These are phyloP conservation scores for Mucor ambiguus DNA, from an alignment of 371 early-diverging fungal species.

Conservation along the genomic window DNA sequence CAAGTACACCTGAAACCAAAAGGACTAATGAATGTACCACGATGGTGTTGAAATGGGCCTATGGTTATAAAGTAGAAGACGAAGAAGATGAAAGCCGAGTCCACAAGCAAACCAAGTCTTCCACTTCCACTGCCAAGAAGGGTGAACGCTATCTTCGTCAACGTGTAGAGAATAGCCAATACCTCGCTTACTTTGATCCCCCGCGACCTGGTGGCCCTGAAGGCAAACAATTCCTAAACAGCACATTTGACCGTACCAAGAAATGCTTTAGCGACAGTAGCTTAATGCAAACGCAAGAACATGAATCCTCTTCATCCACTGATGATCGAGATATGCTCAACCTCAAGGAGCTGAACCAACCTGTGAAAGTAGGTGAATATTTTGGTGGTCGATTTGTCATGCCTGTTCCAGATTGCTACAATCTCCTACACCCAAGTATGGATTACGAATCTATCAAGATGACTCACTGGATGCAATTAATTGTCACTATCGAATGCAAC, in stretches of 20 bases:
- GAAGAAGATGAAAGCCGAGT: constrained; percentile 7
- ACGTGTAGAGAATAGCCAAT: not conserved
- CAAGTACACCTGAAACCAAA: constrained; percentile 20
- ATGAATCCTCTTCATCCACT: not conserved
- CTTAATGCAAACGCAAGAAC: not conserved
- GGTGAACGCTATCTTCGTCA: constrained; percentile 8
- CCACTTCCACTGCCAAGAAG: not conserved
- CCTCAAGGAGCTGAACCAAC: constrained; percentile 36
- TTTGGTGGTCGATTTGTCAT: constrained; percentile 44
- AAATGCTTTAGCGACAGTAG: not conserved
- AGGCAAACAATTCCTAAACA: constrained; percentile 7
- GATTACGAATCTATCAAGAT: constrained; percentile 30
- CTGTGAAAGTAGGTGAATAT: constrained; percentile 32
- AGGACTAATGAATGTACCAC: constrained; percentile 16
- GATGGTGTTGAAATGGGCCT: constrained; percentile 45
- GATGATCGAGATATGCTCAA: constrained; percentile 21
- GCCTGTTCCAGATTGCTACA: constrained; percentile 40
- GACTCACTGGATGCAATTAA: constrained; percentile 36
- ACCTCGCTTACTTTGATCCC: constrained; percentile 17
- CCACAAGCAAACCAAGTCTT: not conserved
- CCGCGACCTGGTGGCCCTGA: constrained; percentile 9
- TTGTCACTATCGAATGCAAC: constrained; percentile 29
- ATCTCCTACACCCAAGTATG: constrained; percentile 37
- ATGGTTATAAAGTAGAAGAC: constrained; percentile 30
- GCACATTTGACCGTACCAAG: not conserved